A percentile compares a stretch with the other conserved stretches of the same genome.
phyloP scores from a whole-genome alignment of 164 flowering plant species.

The Macadamia tetraphylla region DNA sequence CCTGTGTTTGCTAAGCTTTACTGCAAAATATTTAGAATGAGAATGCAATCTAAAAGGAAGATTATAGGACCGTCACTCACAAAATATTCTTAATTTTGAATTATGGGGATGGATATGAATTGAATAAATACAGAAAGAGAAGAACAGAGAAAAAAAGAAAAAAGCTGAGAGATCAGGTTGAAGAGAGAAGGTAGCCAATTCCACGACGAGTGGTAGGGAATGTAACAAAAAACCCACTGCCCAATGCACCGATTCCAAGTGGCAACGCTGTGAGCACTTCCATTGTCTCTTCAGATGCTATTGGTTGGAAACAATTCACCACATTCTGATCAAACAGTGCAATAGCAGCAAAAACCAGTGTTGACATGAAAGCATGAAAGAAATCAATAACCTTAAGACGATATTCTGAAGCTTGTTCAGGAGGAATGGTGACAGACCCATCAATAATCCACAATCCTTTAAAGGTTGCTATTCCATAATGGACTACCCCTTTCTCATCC shows the following conservation, averaged over 20 bases:
- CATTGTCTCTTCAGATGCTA: neutral
- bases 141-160: no score
- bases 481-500: constrained; percentile 13
- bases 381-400: constrained; percentile 27
- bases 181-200: neutral
- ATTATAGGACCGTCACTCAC: neutral
- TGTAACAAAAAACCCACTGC: neutral
- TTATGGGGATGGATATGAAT: neutral
- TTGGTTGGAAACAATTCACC: constrained; percentile 9
- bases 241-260: neutral
- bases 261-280: neutral
- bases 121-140: no score
- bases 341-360: constrained; percentile 40
- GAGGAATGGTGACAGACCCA: constrained; percentile 13
- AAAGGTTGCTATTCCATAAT: constrained; percentile 47
- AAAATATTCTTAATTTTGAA: no score
- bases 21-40: neutral
- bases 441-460: constrained; percentile 46
- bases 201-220: neutral
- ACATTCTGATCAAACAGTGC: constrained; percentile 46
- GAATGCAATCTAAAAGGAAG: neutral
- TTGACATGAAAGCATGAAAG: neutral
- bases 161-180: neutral
- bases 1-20: no score
- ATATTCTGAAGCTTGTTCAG: constrained; percentile 22